Base-by-base conservation (phyloP, 257 asterid species). In the Ligustrum vulgare region DNA sequence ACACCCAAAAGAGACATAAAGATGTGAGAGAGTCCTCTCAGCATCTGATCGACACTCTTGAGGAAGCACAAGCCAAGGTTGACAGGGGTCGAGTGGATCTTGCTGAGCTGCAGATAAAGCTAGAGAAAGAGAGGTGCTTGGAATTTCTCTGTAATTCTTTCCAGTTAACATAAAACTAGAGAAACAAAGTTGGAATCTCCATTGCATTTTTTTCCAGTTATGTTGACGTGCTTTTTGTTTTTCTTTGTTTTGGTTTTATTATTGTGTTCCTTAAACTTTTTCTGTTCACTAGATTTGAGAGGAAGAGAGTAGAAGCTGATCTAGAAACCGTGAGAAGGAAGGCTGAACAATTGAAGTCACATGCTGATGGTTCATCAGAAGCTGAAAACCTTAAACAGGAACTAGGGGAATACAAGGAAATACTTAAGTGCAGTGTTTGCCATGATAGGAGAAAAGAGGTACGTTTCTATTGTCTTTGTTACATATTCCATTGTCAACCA, bases 361-460 rank as follows among this genome's bases (percentile, higher is more conserved):
- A 89, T 41, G 79, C 80, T 22, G 99, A 92, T 41, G 90, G 91
- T n/a, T 84, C 89, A 41, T 88, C 99, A 54, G 75, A 83, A 28
- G 76, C 86, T 67, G 89, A 90, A 82, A 95, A 91, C 91, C 97
- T 91, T 73, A 85, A 81, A 75, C 90, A 86, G 80, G 97, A 91
- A 85, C 91, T 93, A 49, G 86, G 67, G 81, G 97, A 91, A 84
- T 95, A 91, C 88, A 87, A 82, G 76, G 98, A 91, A 73, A 95
- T 95, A 84, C 92, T 95, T 51, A 93, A 89, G 82, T 95, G 99
- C 82, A 84, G 89, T 71, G 88, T 95, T 74, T 95, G 98, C 89
- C 91, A 82, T 82, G 97, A 95, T 67, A 85, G 93, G 82, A 84
- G 97, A 80, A 95, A 95, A 86, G 98, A 95, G 99, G 98, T 95